Evolutionary conservation across 305 asterid species (phyloP).

Genomic region (Lippia alba): DNA sequence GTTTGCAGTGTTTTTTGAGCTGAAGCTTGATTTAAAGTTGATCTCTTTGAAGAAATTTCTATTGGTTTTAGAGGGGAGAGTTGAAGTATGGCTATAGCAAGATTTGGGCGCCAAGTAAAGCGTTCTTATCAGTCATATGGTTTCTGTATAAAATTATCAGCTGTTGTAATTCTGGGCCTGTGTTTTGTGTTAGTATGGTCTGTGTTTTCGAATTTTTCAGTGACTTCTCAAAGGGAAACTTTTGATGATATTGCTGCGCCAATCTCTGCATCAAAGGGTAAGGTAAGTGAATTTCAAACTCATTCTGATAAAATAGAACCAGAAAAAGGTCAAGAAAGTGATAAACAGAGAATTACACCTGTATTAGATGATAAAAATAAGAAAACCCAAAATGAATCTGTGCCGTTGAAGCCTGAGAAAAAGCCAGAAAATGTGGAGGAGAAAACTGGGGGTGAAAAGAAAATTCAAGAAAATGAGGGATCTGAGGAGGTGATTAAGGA

Average conservation of each 20-base stretch:
- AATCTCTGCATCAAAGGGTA: constrained; percentile 52
- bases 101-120: constrained; percentile 86
- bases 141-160: constrained; percentile 69
- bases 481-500: constrained; percentile 54
- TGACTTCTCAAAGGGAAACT: constrained; percentile 75
- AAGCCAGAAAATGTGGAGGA: constrained; percentile 37
- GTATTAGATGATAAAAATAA: constrained; percentile 51
- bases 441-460: constrained; percentile 38
- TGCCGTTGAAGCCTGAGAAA: constrained; percentile 49
- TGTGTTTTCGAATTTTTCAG: constrained; percentile 72
- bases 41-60: constrained; percentile 22
- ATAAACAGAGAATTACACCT: constrained; percentile 33
- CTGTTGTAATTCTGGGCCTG: constrained; percentile 74
- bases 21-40: constrained; percentile 30
- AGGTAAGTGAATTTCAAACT: constrained; percentile 34
- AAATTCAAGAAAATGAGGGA: constrained; percentile 51
- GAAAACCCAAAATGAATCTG: constrained; percentile 49
- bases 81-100: constrained; percentile 67
- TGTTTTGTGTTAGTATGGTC: constrained; percentile 90
- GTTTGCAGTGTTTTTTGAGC: constrained; percentile 13
- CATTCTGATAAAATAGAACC: constrained; percentile 48
- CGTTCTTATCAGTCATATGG: constrained; percentile 83
- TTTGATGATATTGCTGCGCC: constrained; percentile 88
- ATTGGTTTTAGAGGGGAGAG: constrained; percentile 35
- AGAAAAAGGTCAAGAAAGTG: constrained; percentile 43